Conservation (phyloP, 805 yeast species). For the Jamesozyma jinghongensis region DNA sequence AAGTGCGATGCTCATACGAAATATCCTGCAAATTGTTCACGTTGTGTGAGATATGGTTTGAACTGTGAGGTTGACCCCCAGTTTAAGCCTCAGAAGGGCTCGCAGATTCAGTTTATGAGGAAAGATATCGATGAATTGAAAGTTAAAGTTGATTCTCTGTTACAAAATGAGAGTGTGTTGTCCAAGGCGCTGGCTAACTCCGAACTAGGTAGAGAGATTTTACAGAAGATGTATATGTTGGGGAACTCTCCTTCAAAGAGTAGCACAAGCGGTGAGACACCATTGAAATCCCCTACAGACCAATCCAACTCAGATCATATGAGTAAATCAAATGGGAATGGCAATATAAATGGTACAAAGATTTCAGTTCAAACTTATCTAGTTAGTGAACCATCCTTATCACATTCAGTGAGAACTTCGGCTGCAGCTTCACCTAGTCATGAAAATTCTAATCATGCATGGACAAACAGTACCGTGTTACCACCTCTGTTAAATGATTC, state of each 20-base stretch:
- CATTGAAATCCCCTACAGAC: too few species aligned
- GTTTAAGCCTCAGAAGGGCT: conserved; percentile 84
- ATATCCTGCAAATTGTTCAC: conserved; percentile 70
- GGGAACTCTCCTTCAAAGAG: too few species aligned
- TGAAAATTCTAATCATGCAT: background rate
- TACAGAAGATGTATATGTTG: background rate
- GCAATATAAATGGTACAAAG: conserved; percentile 4
- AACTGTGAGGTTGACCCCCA: conserved; percentile 86
- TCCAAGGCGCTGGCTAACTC: conserved; percentile 2
- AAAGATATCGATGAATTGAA: conserved; percentile 79
- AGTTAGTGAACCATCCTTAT: conserved; percentile 37
- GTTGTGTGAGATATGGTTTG: conserved; percentile 73
- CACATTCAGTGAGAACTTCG: conserved; percentile 11
- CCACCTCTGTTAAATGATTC: conserved; percentile 34
- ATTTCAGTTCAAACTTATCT: conserved; percentile 36
- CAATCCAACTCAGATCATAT: too few species aligned
- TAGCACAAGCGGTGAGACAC: too few species aligned
- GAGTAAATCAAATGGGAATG: background rate
- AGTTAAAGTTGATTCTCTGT: conserved; percentile 56
- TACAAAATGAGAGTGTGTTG: conserved; percentile 48
- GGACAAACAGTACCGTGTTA: conserved; percentile 11
- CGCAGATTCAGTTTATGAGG: conserved; percentile 74
- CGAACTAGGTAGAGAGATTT: conserved; percentile 2
- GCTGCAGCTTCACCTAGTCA: conserved; percentile 2
- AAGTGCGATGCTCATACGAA: conserved; percentile 84